Evolutionary conservation across 495 filamentous ascomycete species (phyloP), one percentile per base, ranked within the genome.

Genomic region (Cercophora samala): DNA sequence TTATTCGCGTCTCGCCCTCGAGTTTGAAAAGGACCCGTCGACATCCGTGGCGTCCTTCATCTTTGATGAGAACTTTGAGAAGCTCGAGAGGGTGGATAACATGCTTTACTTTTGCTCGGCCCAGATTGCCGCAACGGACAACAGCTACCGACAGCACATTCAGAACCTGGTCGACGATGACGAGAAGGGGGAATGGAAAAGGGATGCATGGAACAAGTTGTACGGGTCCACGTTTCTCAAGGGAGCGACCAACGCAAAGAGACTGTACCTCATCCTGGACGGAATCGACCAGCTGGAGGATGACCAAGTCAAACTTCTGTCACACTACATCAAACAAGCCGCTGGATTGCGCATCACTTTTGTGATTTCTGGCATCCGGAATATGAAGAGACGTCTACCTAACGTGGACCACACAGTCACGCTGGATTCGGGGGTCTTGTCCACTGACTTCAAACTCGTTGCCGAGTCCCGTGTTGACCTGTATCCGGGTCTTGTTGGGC

Each of bases 51-150:
- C 60, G 4, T 62, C 60, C 15, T 62, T 62, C 32, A 62, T 62
- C 8, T 62, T 62, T 18, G 60, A 62, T 42, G 24, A 62, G 29
- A 29, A 62, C 60, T 32, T 37, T 42, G 60, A 62, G 19, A 46
- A 37, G n/a, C 60, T 62, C 2, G 60, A 62, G n/a, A 42, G 15
- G 21, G 29, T 62, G 18, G 29, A 21, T 5, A 62, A 46, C 29
- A 46, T 62, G 60, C 60, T 62, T 18, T 62, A 62, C 29, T 62
- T 62, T 46, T 62, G 60, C n/a, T 37, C 60, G 5, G 60, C 60
- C 4, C 60, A 62, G 29, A 24, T 62, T 15, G 60, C 60, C n/a
- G 18, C 60, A 21, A 62, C 24, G 5, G 60, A 37, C 21, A 29
- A 62, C 29, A 62, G 60, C n/a, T 62, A 62, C 29, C 24, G 60